Conservation (phyloP, 129 eudicot species). For the Helianthus annuus region HanXRQr2.0-SUNRISE NC_035449.2:150411665-150412164, state of each 20-base stretch:
- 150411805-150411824: no score
- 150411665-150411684: neutral
- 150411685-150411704: conserved; percentile 30
- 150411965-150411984: neutral
- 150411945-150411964: neutral
- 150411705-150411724: conserved; percentile 43
- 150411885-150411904: neutral
- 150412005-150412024: neutral
- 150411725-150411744: conserved; percentile 46
- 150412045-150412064: no score
- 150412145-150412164: no score
- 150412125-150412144: no score
- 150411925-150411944: conserved; percentile 3
- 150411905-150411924: neutral
- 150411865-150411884: conserved; percentile 47
- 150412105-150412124: no score
- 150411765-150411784: conserved; percentile 32
- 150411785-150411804: no score
- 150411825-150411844: conserved; percentile 54
- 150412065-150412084: no score
- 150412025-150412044: neutral
- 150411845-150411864: conserved; percentile 60
- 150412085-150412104: no score
- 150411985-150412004: neutral
- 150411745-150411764: conserved; percentile 34